Percentiles rank a stretch among this genome's conserved stretches.
Conservation (phyloP, 139 green algal genomes). For the Picochlorum sp. region DNA sequence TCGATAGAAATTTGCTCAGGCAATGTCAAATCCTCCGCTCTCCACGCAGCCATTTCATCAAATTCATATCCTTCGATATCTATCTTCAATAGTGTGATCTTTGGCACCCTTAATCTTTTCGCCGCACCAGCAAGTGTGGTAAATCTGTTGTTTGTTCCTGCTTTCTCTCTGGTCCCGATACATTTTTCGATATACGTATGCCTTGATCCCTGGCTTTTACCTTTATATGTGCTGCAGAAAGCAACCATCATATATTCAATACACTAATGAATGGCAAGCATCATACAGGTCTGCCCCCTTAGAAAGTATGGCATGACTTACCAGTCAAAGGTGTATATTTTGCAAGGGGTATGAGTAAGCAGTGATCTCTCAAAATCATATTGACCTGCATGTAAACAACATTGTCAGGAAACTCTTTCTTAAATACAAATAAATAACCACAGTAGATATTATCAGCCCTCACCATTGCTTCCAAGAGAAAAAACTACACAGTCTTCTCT, state of each 20-base stretch:
- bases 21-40: neutral
- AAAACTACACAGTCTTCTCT: neutral
- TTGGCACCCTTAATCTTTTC: neutral
- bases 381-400: neutral
- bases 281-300: neutral
- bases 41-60: conserved; percentile 6
- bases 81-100: conserved; percentile 9
- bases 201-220: neutral
- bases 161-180: neutral
- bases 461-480: neutral
- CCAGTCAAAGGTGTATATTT: neutral
- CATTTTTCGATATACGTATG: conserved; percentile 6
- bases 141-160: conserved; percentile 1
- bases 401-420: neutral
- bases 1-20: conserved; percentile 1
- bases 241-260: neutral
- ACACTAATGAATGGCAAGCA: neutral
- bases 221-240: neutral
- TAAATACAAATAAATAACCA: neutral
- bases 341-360: neutral
- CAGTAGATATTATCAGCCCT: neutral
- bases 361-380: neutral
- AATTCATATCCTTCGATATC: conserved; percentile 19
- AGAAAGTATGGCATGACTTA: neutral
- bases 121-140: neutral